phyloP scores from a whole-genome alignment of 805 yeast genomes.

The Ogataea populi-albae region DNA sequence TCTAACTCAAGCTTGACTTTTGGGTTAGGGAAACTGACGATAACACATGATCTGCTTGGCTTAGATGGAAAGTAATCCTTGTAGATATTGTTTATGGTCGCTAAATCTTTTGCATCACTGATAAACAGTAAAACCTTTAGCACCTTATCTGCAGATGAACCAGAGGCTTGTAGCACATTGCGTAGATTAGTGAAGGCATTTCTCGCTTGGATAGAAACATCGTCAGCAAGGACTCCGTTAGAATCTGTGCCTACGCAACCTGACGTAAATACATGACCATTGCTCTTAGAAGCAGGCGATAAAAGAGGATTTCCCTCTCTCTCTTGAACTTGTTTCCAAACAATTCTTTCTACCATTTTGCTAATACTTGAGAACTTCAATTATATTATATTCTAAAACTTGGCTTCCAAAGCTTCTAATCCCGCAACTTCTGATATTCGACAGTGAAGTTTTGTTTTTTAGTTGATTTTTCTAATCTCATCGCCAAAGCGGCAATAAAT shows the following conservation, averaged over 20 bases:
- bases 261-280: conserved; percentile 47
- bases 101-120: conserved; percentile 40
- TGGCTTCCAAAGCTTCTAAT: no score
- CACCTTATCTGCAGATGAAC: conserved; percentile 44
- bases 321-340: conserved; percentile 36
- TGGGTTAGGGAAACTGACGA: conserved; percentile 50
- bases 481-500: no score
- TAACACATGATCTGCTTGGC: conserved; percentile 55
- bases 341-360: conserved; percentile 28
- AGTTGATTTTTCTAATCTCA: no score
- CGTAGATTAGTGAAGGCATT: conserved; percentile 43
- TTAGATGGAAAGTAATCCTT: conserved; percentile 42
- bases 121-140: conserved; percentile 51
- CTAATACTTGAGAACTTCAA: no score
- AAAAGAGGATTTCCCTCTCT: conserved; percentile 30
- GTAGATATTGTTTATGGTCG: conserved; percentile 45
- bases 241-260: conserved; percentile 43
- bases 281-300: conserved; percentile 42
- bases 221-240: conserved; percentile 29
- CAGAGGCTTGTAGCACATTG: conserved; percentile 41
- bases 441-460: no score
- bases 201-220: conserved; percentile 46
- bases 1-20: conserved; percentile 52
- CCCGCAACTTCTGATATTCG: no score
- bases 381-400: no score